Evolutionary conservation across 805 yeast species (phyloP).

Genomic region (Jamesozyma gamospora): DNA sequence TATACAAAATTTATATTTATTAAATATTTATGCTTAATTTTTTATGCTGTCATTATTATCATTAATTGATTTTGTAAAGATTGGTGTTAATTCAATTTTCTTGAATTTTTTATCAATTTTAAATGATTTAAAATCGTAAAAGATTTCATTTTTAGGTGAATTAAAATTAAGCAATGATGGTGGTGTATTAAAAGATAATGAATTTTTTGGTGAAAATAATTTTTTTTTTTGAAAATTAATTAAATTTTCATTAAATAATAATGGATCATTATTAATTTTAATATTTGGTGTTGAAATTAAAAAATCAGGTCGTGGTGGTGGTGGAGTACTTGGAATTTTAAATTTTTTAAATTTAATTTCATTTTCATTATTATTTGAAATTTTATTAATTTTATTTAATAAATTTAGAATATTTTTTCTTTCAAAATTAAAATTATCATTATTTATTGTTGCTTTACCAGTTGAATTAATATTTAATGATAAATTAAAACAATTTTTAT

Average conservation of each 20-base stretch:
- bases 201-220: conserved; percentile 3
- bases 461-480: conserved; percentile 22
- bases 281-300: too few species aligned
- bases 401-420: conserved; percentile 19
- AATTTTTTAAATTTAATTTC: background rate
- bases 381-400: conserved; percentile 13
- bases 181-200: conserved; percentile 19
- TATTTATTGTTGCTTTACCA: conserved; percentile 26
- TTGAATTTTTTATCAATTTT: background rate
- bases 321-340: background rate
- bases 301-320: background rate
- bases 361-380: background rate
- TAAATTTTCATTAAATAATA: too few species aligned
- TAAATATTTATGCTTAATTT: background rate
- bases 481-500: conserved; percentile 9
- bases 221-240: background rate
- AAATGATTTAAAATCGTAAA: background rate
- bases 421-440: conserved; percentile 6
- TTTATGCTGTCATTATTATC: conserved; percentile 9
- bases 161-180: conserved; percentile 24
- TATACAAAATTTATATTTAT: background rate
- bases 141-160: conserved; percentile 9
- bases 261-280: too few species aligned
- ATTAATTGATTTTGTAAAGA: conserved; percentile 22
- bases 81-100: conserved; percentile 19